Conservation (phyloP, 2,329 filamentous ascomycete species). For the Orbilia blumenaviensis region DNA sequence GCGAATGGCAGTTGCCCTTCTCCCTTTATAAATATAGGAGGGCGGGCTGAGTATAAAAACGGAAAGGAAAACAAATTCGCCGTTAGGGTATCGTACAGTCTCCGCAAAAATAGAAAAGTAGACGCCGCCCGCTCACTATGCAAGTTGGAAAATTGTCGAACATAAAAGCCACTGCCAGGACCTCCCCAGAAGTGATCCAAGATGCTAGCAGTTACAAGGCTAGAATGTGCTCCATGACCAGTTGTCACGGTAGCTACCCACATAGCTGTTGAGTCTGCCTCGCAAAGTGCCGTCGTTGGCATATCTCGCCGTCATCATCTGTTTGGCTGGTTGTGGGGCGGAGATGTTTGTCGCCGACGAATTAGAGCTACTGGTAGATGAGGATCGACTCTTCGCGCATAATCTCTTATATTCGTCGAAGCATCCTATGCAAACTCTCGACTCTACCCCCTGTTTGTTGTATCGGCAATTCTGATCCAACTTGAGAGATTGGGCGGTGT, state of each 20-base stretch:
- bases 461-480: slow-evolving; percentile 57
- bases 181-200: not conserved
- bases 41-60: slow-evolving; percentile 3
- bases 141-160: slow-evolving; percentile 13
- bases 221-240: slow-evolving; percentile 59
- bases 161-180: not conserved
- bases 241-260: slow-evolving; percentile 58
- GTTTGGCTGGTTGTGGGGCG: slow-evolving; percentile 55
- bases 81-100: slow-evolving; percentile 52
- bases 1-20: slow-evolving; percentile 10
- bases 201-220: not conserved
- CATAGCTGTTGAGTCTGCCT: slow-evolving; percentile 56
- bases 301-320: slow-evolving; percentile 55
- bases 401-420: slow-evolving; percentile 56
- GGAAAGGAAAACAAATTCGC: slow-evolving; percentile 29
- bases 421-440: slow-evolving; percentile 56
- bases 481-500: slow-evolving; percentile 56
- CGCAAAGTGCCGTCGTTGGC: slow-evolving; percentile 40
- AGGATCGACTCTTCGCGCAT: slow-evolving; percentile 55
- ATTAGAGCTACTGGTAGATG: slow-evolving; percentile 55
- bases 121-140: slow-evolving; percentile 51
- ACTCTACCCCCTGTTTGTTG: slow-evolving; percentile 56
- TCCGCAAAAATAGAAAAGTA: slow-evolving; percentile 16
- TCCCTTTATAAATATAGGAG: slow-evolving; percentile 18
- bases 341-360: slow-evolving; percentile 54